These are phyloP conservation scores for Pontederia paniculata DNA, from an alignment of 176 grass and related monocot genomes.

Conservation along the genomic window DNA sequence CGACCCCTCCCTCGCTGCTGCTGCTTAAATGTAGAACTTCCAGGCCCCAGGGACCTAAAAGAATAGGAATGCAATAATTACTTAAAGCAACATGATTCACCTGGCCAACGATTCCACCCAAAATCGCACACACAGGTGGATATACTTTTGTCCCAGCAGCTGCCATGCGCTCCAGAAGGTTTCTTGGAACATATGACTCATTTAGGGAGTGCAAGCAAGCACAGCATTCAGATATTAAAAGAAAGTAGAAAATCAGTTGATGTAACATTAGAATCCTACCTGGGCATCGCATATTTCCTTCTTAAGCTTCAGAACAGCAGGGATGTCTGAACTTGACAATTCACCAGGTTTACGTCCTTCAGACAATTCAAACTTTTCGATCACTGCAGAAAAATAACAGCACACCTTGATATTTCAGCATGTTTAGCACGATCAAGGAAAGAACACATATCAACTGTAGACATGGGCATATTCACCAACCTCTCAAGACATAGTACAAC, in stretches of 20 bases:
- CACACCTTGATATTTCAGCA: no score
- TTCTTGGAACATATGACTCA: constrained; percentile 51
- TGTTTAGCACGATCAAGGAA: no score
- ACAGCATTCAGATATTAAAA: no score
- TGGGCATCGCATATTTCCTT: constrained; percentile 71
- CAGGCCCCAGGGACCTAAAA: no score
- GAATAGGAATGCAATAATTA: no score
- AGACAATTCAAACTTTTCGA: constrained; percentile 69
- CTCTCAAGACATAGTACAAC: constrained; percentile 70
- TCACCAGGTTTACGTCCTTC: constrained; percentile 46
- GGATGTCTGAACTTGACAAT: constrained; percentile 48
- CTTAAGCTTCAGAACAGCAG: constrained; percentile 44
- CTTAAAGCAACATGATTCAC: constrained; percentile 19
- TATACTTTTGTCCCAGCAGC: constrained; percentile 56
- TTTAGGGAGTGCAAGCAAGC: constrained; percentile 59
- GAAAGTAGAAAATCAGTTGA: no score
- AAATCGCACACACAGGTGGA: constrained; percentile 79
- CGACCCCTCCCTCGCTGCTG: no score
- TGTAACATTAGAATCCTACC: constrained; percentile 14
- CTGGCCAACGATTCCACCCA: constrained; percentile 96
- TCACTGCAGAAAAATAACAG: constrained; percentile 33
- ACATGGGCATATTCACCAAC: constrained; percentile 17
- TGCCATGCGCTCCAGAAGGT: constrained; percentile 54
- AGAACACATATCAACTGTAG: neutral
- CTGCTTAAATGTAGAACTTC: no score